Percentiles rank a stretch among this genome's conserved stretches.
Conservation (phyloP, 2,329 filamentous ascomycete genomes). For the Trichoderma lentiforme region DNA sequence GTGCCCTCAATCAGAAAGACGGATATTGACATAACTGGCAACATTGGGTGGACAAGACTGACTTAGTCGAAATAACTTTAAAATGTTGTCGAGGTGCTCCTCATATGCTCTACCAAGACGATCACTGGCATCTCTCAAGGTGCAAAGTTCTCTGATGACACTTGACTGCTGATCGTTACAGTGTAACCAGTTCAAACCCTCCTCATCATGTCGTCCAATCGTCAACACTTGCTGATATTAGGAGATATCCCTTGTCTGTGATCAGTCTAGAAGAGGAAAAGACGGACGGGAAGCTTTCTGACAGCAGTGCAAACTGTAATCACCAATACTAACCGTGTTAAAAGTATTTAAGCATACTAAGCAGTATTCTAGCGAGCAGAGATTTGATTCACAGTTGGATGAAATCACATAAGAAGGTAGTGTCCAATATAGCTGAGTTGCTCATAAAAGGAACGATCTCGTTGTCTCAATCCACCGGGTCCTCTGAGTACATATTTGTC, state of each 20-base stretch:
- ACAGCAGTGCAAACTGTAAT: too few species aligned
- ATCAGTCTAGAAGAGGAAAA: too few species aligned
- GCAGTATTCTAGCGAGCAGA: too few species aligned
- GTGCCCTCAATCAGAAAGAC: neutral
- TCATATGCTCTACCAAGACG: neutral
- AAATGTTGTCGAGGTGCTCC: neutral
- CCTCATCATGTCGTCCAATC: neutral
- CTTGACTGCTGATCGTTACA: neutral
- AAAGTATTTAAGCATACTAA: too few species aligned
- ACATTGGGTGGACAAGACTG: neutral
- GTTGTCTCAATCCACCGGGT: conserved; percentile 44
- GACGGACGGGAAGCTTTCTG: too few species aligned
- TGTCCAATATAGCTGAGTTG: too few species aligned
- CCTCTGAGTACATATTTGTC: conserved; percentile 51
- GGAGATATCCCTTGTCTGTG: too few species aligned
- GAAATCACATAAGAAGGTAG: too few species aligned
- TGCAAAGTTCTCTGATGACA: neutral
- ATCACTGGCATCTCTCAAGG: neutral
- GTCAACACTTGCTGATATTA: too few species aligned
- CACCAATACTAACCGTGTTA: too few species aligned
- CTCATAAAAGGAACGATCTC: conserved; percentile 23
- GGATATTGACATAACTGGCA: neutral
- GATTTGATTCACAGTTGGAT: too few species aligned
- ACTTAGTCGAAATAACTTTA: neutral
- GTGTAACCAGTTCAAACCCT: neutral